These are phyloP conservation scores for Dalbergia oliveri DNA, from an alignment of 306 rosid genomes.

Conservation along the genomic window DNA sequence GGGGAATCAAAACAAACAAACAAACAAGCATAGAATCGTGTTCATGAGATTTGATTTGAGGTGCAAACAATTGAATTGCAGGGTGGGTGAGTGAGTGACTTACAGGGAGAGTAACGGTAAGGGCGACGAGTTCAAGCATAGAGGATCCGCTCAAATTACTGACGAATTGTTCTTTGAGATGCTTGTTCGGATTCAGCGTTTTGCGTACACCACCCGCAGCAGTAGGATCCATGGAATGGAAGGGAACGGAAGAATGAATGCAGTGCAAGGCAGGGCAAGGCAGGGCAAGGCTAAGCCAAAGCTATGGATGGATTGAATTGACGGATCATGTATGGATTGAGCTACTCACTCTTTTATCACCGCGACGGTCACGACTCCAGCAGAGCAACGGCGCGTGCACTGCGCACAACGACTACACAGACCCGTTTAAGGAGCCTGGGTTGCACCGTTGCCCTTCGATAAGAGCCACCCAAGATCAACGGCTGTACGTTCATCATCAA, in stretches of 20 bases:
- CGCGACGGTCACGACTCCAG: no score
- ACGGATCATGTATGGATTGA: no score
- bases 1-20: not conserved
- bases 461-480: no score
- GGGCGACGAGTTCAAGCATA: slow-evolving; percentile 64
- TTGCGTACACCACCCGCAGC: slow-evolving; percentile 27
- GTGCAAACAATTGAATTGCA: not conserved
- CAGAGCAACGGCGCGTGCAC: no score
- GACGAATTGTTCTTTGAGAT: slow-evolving; percentile 75
- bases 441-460: no score
- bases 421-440: no score
- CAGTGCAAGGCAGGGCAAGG: not conserved
- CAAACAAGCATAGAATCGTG: not conserved
- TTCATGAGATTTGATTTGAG: not conserved
- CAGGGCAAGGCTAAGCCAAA: not conserved
- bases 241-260: no score
- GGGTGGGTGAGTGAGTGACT: slow-evolving; percentile 6
- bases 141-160: slow-evolving; percentile 60
- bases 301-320: no score
- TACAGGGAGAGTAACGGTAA: slow-evolving; percentile 52
- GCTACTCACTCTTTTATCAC: no score
- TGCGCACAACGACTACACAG: no score
- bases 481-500: no score
- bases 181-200: slow-evolving; percentile 72
- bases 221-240: slow-evolving; percentile 62